Percentiles rank a stretch among this genome's conserved stretches.
These are phyloP conservation scores for Penicillium tannophilum DNA, from an alignment of 495 filamentous ascomycete species.

Conservation along the genomic window DNA sequence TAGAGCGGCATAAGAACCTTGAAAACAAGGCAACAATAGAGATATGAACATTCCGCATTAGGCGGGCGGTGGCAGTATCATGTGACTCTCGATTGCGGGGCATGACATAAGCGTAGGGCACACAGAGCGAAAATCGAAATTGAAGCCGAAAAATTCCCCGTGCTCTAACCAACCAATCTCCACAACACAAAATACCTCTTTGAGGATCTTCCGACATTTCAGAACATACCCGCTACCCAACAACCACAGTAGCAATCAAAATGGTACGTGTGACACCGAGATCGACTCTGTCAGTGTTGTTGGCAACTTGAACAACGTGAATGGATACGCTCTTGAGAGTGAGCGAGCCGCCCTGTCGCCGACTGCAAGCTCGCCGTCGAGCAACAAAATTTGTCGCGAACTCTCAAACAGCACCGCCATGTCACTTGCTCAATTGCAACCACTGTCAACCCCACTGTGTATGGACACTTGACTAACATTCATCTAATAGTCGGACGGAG, in stretches of 20 bases:
- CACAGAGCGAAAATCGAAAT: conserved; percentile 39
- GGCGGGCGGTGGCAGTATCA: neutral
- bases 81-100: neutral
- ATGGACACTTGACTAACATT: conserved; percentile 16
- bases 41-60: neutral
- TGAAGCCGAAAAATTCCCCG: conserved; percentile 31
- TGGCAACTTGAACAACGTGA: conserved; percentile 15
- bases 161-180: conserved; percentile 26
- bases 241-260: conserved; percentile 36
- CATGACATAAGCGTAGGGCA: conserved; percentile 45
- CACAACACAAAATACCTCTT: conserved; percentile 51
- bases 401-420: neutral
- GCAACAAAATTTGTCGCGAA: neutral
- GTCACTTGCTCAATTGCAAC: neutral
- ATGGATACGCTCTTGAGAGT: conserved; percentile 12
- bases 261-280: conserved; percentile 36
- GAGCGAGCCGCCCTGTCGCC: neutral
- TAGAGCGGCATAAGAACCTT: neutral
- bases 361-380: neutral
- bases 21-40: neutral
- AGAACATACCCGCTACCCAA: conserved; percentile 29
- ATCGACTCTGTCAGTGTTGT: neutral
- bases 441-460: neutral
- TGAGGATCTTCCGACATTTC: conserved; percentile 64
- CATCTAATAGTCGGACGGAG: conserved; percentile 70